Conservation (phyloP, 106 monocot species). For the Dioscorea alata region DNA sequence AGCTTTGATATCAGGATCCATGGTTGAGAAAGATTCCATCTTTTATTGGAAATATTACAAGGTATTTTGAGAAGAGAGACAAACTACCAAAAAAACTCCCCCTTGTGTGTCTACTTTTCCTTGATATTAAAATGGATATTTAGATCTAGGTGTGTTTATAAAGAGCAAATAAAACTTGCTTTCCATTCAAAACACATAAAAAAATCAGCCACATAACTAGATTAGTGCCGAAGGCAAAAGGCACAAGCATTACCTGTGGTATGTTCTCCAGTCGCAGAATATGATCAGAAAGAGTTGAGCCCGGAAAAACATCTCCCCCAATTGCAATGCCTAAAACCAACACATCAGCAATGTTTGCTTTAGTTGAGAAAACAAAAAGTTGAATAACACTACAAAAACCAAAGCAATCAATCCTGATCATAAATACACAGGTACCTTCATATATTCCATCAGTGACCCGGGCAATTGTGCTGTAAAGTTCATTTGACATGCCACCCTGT, state of each 20-base stretch:
- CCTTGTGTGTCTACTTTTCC: no score
- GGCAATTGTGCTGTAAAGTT: conserved; percentile 93
- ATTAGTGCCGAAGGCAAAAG: background rate
- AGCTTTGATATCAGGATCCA: no score
- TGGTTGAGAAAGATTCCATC: no score
- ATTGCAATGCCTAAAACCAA: conserved; percentile 72
- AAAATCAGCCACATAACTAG: no score
- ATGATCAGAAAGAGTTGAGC: conserved; percentile 97
- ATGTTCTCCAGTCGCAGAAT: conserved; percentile 91
- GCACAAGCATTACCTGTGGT: conserved; percentile 63
- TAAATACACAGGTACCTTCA: conserved; percentile 53
- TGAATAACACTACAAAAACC: background rate
- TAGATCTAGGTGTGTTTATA: no score
- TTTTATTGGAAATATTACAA: no score
- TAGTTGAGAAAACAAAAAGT: background rate
- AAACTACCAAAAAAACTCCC: no score
- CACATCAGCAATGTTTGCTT: no score
- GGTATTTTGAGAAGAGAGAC: no score
- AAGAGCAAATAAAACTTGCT: no score
- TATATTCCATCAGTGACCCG: conserved; percentile 98
- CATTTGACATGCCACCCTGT: conserved; percentile 99
- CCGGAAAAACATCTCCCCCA: conserved; percentile 99
- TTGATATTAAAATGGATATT: no score
- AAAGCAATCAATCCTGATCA: background rate
- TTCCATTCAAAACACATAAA: no score